A percentile compares a stretch with the other conserved stretches of the same genome.
These are phyloP conservation scores for Rhipidocladum racemiflorum DNA, from an alignment of 176 grass and related monocot genomes.

Conservation along the genomic window DNA sequence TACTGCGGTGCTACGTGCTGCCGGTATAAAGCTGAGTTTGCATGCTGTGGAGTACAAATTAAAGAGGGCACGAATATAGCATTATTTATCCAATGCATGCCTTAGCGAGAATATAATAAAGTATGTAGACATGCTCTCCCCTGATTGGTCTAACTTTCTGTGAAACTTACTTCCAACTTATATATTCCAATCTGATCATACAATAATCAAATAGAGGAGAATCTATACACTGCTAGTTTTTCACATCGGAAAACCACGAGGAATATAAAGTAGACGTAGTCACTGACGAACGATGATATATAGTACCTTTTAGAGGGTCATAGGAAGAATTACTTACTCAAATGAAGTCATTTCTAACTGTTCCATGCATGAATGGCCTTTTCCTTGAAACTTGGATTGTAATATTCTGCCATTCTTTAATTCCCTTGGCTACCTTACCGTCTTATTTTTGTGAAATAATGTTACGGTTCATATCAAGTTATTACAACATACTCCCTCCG, in stretches of 20 bases:
- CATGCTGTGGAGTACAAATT: not conserved
- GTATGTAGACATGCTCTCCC: not conserved
- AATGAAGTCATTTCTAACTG: not conserved
- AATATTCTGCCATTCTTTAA: not conserved
- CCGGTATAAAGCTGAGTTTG: slow-evolving; percentile 16
- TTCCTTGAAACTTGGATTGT: not conserved
- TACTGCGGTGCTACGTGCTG: not conserved
- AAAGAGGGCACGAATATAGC: slow-evolving; percentile 5
- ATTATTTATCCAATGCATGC: not conserved
- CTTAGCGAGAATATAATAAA: slow-evolving; percentile 32
- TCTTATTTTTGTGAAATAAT: not conserved
- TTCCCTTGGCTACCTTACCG: not conserved
- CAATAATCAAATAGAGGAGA: not conserved
- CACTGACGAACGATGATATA: not conserved
- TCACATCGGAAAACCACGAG: not conserved
- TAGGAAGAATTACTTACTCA: not conserved
- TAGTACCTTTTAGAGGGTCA: too few species aligned
- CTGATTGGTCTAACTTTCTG: not conserved
- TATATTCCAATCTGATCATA: not conserved
- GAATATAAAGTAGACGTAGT: not conserved
- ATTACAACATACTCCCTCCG: too few species aligned
- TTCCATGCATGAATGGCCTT: slow-evolving; percentile 4
- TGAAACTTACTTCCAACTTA: slow-evolving; percentile 32
- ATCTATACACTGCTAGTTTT: not conserved
- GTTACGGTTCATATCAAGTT: not conserved